Conservation (phyloP, 257 asterid species). For the Penstemon newberryi region DNA sequence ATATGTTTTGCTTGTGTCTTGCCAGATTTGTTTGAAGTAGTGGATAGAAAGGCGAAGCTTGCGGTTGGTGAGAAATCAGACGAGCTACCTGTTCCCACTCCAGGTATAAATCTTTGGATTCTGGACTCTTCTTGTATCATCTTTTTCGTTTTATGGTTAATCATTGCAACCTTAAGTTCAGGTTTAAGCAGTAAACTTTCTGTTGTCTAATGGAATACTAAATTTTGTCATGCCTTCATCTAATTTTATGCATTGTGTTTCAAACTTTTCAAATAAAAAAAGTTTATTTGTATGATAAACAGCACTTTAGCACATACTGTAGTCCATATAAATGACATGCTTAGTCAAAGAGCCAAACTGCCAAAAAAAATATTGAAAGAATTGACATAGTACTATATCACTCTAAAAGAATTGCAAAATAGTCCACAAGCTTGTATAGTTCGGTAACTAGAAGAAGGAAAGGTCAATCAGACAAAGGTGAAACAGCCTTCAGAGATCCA, state of each 20-base stretch:
- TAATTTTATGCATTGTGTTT: neutral
- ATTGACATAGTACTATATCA: neutral
- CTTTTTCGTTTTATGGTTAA: neutral
- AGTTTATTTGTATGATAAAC: neutral
- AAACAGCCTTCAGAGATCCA: constrained; percentile 11
- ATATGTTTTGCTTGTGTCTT: constrained; percentile 25
- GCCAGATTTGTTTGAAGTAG: constrained; percentile 93
- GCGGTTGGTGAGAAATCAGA: constrained; percentile 83
- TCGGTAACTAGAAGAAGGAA: constrained; percentile 2
- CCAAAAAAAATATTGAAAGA: neutral
- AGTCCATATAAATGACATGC: neutral
- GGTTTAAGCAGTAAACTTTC: neutral
- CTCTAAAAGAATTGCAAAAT: neutral
- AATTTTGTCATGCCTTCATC: neutral
- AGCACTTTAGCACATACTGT: neutral
- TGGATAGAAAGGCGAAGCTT: constrained; percentile 92
- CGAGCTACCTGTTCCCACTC: constrained; percentile 53
- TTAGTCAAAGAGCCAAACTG: neutral
- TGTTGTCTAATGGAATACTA: neutral
- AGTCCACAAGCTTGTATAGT: neutral
- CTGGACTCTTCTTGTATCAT: constrained; percentile 14
- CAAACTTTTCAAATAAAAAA: neutral
- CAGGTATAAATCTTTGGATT: constrained; percentile 47
- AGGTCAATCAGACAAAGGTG: constrained; percentile 4
- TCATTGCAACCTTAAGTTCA: constrained; percentile 4